Evolutionary conservation across 345 rosid species (phyloP), one percentile per base, ranked within the genome.

Genomic region (Gossypium anomalum): DNA sequence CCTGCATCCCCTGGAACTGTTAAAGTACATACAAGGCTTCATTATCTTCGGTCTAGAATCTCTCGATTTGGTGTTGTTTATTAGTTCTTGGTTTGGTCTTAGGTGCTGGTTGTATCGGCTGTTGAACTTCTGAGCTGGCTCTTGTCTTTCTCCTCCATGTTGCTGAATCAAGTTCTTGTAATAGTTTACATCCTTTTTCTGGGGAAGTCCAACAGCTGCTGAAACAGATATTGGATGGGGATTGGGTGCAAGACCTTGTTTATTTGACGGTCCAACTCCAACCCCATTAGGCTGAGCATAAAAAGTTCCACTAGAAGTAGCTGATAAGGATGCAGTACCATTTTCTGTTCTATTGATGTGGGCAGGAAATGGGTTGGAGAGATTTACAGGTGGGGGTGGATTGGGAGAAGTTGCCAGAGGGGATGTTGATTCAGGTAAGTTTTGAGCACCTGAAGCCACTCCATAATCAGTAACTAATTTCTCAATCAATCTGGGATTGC

Each of bases 121-220:
- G 19, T 80, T 73, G 58, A 79, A 83, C 63, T 83, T 94, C 71
- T 85, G 91, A 19, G 85, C 64, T 27, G 81, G 78, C 73, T 89
- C 98, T 76, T 85, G 93, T 80, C 94, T 88, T 65, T 95, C 99
- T 19, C 86, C 98, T 53, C 99, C 99, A 78, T 95, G 99, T 65
- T 91, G 96, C 87, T 93, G 98, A 80, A 95, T 93, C 89, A 95
- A 79, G 89, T 84, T 93, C 84, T 95, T 95, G 72, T 90, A 95
- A 78, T 95, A 93, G 81, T 81, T 91, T 66, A 89, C 41, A 71
- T 93, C 97, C 78, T 87, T 93, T 3, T 89, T 79, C 29, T 81
- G 89, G 29, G 91, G 77, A 56, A 75, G 77, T 49, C 87, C 88
- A 3, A 67, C 78, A 62, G 86, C 76, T 20, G 87, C 74, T 0